Percentiles rank a stretch among this genome's conserved stretches.
phyloP scores from a whole-genome alignment of 306 rosid species.

The Astragalus membranaceus region DNA sequence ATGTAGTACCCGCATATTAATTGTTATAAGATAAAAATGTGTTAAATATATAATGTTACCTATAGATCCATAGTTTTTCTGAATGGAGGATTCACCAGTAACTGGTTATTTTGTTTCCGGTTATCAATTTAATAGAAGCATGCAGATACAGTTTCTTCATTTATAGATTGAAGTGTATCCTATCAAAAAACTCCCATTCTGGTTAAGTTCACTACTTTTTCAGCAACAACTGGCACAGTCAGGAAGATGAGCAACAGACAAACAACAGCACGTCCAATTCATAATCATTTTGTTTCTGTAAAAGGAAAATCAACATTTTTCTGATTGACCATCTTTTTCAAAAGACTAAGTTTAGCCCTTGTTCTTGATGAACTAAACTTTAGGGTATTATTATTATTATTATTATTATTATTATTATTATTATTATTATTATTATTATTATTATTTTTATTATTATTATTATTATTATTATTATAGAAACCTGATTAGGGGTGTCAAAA shows the following conservation, averaged over 20 bases:
- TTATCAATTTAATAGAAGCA: background rate
- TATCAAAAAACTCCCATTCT: background rate
- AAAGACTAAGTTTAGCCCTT: background rate
- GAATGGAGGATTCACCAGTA: background rate
- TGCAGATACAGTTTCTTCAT: background rate
- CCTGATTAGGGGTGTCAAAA: no score
- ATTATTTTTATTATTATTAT: no score
- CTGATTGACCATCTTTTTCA: background rate
- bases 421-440: no score
- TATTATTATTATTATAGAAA: no score
- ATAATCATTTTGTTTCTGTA: slow-evolving; percentile 4
- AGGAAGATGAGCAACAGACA: background rate
- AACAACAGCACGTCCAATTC: background rate
- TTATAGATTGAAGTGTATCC: background rate
- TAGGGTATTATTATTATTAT: background rate
- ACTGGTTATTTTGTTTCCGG: background rate
- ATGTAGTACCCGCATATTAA: background rate
- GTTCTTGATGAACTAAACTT: background rate
- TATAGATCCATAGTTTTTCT: background rate
- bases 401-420: background rate
- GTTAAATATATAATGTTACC: background rate
- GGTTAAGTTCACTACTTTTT: background rate
- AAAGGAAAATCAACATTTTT: background rate
- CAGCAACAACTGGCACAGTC: background rate
- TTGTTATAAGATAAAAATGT: background rate